Conservation (phyloP, 257 asterid genomes). For the Lavandula angustifolia region DNA sequence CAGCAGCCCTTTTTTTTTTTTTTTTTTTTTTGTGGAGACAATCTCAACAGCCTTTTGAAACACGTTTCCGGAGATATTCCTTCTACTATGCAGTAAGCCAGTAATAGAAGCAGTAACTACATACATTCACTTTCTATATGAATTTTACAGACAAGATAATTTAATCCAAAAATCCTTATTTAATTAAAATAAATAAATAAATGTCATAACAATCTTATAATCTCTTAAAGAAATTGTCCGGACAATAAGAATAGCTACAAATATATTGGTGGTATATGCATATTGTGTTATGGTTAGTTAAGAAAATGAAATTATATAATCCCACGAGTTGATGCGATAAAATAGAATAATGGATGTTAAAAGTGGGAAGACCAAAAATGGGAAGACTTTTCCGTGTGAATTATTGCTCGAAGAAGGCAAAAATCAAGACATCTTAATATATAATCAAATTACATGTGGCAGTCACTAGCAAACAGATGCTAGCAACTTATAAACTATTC, state of each 20-base stretch:
- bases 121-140: too few species aligned
- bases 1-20: background rate
- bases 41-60: conserved; percentile 21
- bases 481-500: conserved; percentile 19
- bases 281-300: too few species aligned
- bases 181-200: too few species aligned
- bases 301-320: background rate
- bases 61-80: conserved; percentile 17
- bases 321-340: background rate
- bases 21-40: too few species aligned
- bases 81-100: background rate
- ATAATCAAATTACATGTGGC: background rate
- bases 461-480: conserved; percentile 21
- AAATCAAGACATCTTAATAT: background rate
- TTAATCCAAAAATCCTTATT: too few species aligned
- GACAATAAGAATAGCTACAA: too few species aligned
- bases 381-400: conserved; percentile 33
- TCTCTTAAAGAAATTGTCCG: too few species aligned
- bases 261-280: too few species aligned
- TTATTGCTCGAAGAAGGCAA: conserved; percentile 19
- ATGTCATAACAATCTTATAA: too few species aligned
- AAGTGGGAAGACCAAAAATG: conserved; percentile 5
- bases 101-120: background rate
- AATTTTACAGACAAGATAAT: too few species aligned
- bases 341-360: background rate